Percentiles rank a stretch among this genome's conserved stretches.
Evolutionary conservation across 345 rosid genomes (phyloP).

Genomic region (Euphorbia peplus): DNA sequence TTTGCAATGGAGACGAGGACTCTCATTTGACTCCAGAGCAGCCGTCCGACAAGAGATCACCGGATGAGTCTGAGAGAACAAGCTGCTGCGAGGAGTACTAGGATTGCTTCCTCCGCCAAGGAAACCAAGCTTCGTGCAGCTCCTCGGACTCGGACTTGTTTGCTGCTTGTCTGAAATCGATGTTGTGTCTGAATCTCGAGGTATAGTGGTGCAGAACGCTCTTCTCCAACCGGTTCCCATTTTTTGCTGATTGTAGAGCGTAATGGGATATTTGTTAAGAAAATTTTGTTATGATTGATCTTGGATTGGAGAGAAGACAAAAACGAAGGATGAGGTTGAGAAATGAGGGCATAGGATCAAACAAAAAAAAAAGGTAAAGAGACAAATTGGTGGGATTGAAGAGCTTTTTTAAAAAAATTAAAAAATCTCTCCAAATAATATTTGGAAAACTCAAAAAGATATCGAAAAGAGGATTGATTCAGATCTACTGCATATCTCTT

Average conservation of each 20-base stretch:
- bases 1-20: conserved; percentile 19
- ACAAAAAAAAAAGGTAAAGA: conserved; percentile 20
- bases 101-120: conserved; percentile 61
- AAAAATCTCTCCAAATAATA: no score
- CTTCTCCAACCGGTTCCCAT: conserved; percentile 98
- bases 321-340: conserved; percentile 32
- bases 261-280: no score
- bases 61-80: conserved; percentile 19
- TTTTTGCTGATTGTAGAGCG: background rate
- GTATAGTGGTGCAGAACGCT: conserved; percentile 84
- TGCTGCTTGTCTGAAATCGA: conserved; percentile 38
- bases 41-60: conserved; percentile 43
- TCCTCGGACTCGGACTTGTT: conserved; percentile 47
- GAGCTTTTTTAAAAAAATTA: background rate
- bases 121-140: conserved; percentile 52
- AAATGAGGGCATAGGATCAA: conserved; percentile 33
- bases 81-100: conserved; percentile 53
- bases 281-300: no score
- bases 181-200: conserved; percentile 48
- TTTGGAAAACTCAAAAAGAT: conserved; percentile 28
- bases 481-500: conserved; percentile 30
- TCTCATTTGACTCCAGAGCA: conserved; percentile 23
- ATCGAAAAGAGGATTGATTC: conserved; percentile 24
- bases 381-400: conserved; percentile 29
- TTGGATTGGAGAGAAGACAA: conserved; percentile 19